Evolutionary conservation across 805 yeast species (phyloP).

Genomic region (Metahyphopichia silvanorum): DNA sequence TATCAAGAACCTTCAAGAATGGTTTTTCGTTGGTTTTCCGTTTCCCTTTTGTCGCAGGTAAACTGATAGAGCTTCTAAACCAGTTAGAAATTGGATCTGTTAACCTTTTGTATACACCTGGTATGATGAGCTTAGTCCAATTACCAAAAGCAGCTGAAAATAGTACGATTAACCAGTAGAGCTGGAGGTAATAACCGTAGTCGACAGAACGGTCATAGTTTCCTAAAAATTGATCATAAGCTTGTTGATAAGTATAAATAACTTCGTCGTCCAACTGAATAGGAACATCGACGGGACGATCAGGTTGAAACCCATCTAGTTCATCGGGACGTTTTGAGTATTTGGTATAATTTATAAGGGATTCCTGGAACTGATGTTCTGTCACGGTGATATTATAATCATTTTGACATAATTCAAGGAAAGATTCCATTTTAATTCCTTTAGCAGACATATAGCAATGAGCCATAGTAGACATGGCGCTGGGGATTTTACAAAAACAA

Average conservation of each 20-base stretch:
- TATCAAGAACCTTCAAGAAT: conserved; percentile 18
- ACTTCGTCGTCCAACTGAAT: conserved; percentile 20
- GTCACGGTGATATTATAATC: conserved; percentile 19
- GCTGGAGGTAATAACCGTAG: conserved; percentile 32
- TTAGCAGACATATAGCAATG: conserved; percentile 29
- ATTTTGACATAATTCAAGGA: conserved; percentile 21
- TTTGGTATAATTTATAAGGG: conserved; percentile 14
- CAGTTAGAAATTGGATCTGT: conserved; percentile 27
- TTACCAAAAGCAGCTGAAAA: conserved; percentile 22
- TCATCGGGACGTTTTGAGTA: conserved; percentile 11
- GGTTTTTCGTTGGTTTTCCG: conserved; percentile 24
- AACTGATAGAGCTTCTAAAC: conserved; percentile 28
- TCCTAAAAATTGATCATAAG: conserved; percentile 38
- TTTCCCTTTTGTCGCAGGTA: conserved; percentile 37
- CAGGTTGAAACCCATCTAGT: conserved; percentile 4
- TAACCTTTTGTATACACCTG: conserved; percentile 13
- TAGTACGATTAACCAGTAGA: conserved; percentile 31
- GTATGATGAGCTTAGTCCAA: conserved; percentile 31
- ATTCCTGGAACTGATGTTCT: conserved; percentile 15
- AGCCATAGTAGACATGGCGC: conserved; percentile 36
- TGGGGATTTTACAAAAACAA: conserved; percentile 26
- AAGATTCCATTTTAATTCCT: conserved; percentile 18
- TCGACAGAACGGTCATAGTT: conserved; percentile 43
- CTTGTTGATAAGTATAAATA: conserved; percentile 15
- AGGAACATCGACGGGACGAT: conserved; percentile 15